Evolutionary conservation across 164 flowering plant genomes (phyloP), one percentile per base, ranked within the genome.

Genomic region (Vitis labrusca): DNA sequence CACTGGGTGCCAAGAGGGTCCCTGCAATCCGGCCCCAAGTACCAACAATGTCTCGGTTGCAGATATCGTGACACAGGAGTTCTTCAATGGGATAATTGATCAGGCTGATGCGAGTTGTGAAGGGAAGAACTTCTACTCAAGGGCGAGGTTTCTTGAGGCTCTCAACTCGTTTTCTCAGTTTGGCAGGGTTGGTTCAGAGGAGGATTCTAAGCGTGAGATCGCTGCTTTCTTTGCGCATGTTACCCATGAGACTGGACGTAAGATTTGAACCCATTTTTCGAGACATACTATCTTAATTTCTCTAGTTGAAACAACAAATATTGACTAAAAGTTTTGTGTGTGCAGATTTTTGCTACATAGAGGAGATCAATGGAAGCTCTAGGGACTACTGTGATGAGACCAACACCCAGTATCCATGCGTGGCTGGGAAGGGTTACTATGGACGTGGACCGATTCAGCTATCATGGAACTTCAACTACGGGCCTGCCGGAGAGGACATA

Each of bases 181-280:
- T 47, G 84, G 81, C 5, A 73, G 64, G 8, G 69, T 30, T 2
- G 86, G 83, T 3, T 59, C 77, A 1, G 23, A 50, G 10, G 80
- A 81, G 57, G 83, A 77, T 50, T 66, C 78, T 1, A 77, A 75
- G 71, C 81, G 86, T 9, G 86, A 81, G 70, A 69, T 83, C 13
- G 84, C 86, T 1, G 83, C 83, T 74, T 84, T 30, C 86, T 79
- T 58, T 83, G 81, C 19, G 80, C 83, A 37, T 37, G 44, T 37
- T 0, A 37, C 44, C 8, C 44, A 37, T 7, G 44, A 37, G 44
- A 37, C 44, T 37, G 44, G 44, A 37, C 44, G 44, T 37, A 37
- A 37, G 44, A 37, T 37, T 37, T 37, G 5, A 37, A 5, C 47
- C 29, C 5, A 60, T 23, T 8, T 9, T 23, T 23, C 9, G 7